Base-by-base conservation (phyloP, 2,329 filamentous ascomycete genomes). In the Alternaria ventricosa region DNA sequence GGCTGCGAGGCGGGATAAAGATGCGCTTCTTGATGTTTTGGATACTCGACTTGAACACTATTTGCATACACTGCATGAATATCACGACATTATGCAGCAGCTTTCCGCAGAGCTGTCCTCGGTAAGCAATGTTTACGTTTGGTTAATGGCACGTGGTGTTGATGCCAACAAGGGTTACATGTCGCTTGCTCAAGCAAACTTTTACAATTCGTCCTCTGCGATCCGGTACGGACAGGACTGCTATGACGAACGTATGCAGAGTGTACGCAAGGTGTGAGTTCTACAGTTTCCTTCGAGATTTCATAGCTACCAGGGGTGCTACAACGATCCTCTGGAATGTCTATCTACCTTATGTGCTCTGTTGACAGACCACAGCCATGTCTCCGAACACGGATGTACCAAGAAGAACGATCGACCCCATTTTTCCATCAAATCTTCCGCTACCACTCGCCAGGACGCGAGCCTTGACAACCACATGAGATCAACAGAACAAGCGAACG, bases 171-270 rank as follows among this genome's bases (percentile, higher is more conserved):
- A 84, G 81, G 83, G 82, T 7, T 84, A 79, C 65, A 72, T 86
- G 28, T 79, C 82, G 67, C 83, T 94, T 44, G 90, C 92, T n/a
- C 87, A 91, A 61, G 92, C 92, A 65, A 93, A 94, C 80, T 94
- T 92, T 79, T 83, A 87, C 27, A 88, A 87, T n/a, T 84, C 88
- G 74, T 83, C 87, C 12, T 82, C 87, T n/a, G 87, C 89, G 30
- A 77, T 88, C 65, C 84, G 88, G 45, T 94, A 91, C 75, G 91
- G 91, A 4, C 85, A 84, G 66, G 89, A 92, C 71, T 86, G 87
- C 73, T 95, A 92, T 75, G 91, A 94, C 77, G 86, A 88, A 67
- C 86, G 92, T 50, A 92, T 93, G 88, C 88, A 88, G 75, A 90
- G 90, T 4, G 79, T 78, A 22, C 81, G 86, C 56, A 78, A 79